Base-by-base conservation (phyloP, 768 basidiomycete genomes). In the Mycena albidolilacea region DNA sequence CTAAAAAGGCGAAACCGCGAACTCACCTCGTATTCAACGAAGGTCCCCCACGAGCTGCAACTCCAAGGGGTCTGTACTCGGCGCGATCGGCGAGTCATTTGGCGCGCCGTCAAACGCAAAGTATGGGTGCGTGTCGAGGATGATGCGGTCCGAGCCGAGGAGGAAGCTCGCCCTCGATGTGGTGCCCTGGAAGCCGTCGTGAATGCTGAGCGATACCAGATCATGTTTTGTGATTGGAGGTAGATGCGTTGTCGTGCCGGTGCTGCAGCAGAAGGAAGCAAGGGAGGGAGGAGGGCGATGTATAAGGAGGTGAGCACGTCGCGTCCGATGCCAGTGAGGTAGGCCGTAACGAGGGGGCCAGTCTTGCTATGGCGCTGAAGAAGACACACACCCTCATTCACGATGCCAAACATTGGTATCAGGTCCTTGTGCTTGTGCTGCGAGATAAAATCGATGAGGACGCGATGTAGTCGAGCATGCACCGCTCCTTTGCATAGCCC, bases 401-500 rank as follows among this genome's bases (percentile, higher is more conserved):
- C 23, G 23, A 23, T 23, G 23, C 23, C 52, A 21, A 54, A 54
- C 52, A 54, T 54, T 2, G 17, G 52, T 2, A 54, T 23, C 9
- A 54, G n/a, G n/a, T 54, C 52, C n/a, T 21, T 19, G 0, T 11
- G 23, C n/a, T 54, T n/a, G 79, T 75, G 84, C 23, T 23, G 23
- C 23, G 23, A 23, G 23, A 23, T 23, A 23, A 23, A 23, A 23
- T 23, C 23, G 23, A 23, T 23, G 23, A 23, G 1, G 23, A 23
- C 23, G 23, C 23, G 23, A 23, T 23, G 23, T 23, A 93, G 92
- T 19, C 82, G 82, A 67, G 85, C 85, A 57, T 85, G 85, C 95
- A 90, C 80, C 96, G 91, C 19, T 93, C 95, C 76, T 97, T 97
- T 46, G 95, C 94, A 69, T 94, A 80, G 23, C 96, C 96, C 96